Conservation (phyloP, 1,284 basidiomycete genomes). For the Pascua sp. region DNA sequence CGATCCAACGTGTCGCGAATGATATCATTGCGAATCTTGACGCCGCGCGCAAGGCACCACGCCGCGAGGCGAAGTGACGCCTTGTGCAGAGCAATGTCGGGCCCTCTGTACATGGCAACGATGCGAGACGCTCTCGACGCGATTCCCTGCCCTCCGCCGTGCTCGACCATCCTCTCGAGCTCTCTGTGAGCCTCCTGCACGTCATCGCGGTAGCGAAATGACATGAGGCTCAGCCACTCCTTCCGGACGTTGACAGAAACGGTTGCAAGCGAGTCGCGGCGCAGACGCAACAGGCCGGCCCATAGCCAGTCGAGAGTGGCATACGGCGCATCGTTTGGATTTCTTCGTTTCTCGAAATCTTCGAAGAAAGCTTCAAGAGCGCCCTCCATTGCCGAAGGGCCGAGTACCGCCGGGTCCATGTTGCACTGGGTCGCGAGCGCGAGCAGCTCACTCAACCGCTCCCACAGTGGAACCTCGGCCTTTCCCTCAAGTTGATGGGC, state of each 20-base stretch:
- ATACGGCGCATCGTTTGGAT: background rate
- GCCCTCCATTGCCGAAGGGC: slow-evolving; percentile 5
- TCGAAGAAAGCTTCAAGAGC: background rate
- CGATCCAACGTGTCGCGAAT: slow-evolving; percentile 4
- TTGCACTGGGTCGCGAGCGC: slow-evolving; percentile 28
- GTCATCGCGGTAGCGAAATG: slow-evolving; percentile 5
- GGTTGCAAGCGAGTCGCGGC: background rate
- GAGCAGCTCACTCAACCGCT: slow-evolving; percentile 22
- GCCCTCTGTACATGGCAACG: slow-evolving; percentile 4
- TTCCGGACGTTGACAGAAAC: slow-evolving; percentile 2
- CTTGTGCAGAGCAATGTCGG: background rate
- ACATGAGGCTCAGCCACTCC: slow-evolving; percentile 11
- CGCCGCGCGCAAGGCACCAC: slow-evolving; percentile 15
- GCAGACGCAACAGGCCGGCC: slow-evolving; percentile 3
- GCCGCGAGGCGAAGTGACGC: slow-evolving; percentile 12
- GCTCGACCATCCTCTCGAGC: slow-evolving; percentile 20
- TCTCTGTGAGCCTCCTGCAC: background rate
- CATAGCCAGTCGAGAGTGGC: slow-evolving; percentile 20
- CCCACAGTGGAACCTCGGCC: slow-evolving; percentile 1
- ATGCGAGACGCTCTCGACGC: slow-evolving; percentile 1
- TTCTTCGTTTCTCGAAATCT: background rate
- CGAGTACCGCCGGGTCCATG: slow-evolving; percentile 21
- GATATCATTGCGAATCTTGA: slow-evolving; percentile 2
- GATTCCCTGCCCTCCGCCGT: slow-evolving; percentile 17
- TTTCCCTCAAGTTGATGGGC: slow-evolving; percentile 24